Percentiles rank a stretch among this genome's conserved stretches.
Conservation (phyloP, 352 stramenopile species). For the Phytophthora pseudosyringae region DNA sequence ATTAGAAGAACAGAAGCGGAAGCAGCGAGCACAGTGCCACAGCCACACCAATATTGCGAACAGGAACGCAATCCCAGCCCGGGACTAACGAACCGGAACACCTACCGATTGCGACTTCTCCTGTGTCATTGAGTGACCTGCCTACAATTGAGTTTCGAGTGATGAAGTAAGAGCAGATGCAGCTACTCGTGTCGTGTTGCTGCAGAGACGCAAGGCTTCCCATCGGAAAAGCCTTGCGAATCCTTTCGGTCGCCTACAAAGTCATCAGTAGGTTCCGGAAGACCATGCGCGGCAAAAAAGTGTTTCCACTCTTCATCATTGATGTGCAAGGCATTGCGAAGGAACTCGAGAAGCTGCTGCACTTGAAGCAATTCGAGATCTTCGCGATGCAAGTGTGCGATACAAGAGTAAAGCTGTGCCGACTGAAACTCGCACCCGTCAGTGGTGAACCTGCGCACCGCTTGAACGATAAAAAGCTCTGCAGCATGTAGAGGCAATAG, state of each 20-base stretch:
- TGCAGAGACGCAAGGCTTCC: constrained; percentile 5
- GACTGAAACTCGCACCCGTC: constrained; percentile 52
- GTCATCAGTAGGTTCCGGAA: constrained; percentile 42
- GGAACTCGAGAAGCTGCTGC: constrained; percentile 59
- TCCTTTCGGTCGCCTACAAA: constrained; percentile 16
- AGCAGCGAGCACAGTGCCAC: constrained; percentile 21
- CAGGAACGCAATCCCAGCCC: constrained; percentile 15
- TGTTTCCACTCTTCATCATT: constrained; percentile 44
- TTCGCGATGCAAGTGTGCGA: constrained; percentile 52
- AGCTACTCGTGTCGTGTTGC: constrained; percentile 13
- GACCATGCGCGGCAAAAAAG: constrained; percentile 47
- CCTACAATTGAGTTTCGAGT: constrained; percentile 22
- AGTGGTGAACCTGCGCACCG: constrained; percentile 50
- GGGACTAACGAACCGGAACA: constrained; percentile 22
- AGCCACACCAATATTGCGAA: constrained; percentile 1
- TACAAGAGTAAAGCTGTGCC: constrained; percentile 42
- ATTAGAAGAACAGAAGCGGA: constrained; percentile 30
- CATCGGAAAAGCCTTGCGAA: constrained; percentile 21
- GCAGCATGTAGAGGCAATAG: constrained; percentile 44
- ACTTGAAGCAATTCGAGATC: constrained; percentile 52
- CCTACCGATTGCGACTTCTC: constrained; percentile 15
- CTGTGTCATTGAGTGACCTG: constrained; percentile 8
- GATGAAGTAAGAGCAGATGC: constrained; percentile 3
- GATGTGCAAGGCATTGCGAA: constrained; percentile 48
- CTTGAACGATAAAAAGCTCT: constrained; percentile 61